Base-by-base conservation (phyloP, 768 basidiomycete genomes). In the Psilocybe subaeruginosa region DNA sequence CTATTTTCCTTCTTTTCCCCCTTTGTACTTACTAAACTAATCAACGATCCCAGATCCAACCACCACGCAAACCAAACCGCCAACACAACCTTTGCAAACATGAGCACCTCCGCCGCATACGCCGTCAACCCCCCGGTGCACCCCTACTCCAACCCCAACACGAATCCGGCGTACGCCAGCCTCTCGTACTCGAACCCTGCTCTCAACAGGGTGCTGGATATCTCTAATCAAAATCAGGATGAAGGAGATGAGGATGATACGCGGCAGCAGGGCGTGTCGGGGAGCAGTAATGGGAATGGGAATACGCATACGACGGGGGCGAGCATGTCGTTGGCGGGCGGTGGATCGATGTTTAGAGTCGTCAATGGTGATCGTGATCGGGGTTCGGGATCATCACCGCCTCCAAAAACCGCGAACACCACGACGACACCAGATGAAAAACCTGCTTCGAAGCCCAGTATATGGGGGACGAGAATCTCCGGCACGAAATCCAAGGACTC, bases 31-130 rank as follows among this genome's bases (percentile, higher is more conserved):
- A 45, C 23, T 14, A 47, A 48, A 37, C 12, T 59, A 2, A 19
- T 37, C 16, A 23, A 19, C 27, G 31, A 23, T 55, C 50, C 14
- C 6, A 27, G 39, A 53, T 37, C 35, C 14, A 31, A 61, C 35
- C 17, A 49, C 33, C 41, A 56, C 37, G 47, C 17, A 51, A 23
- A 58, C 48, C 60, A 63, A 51, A 63, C 59, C 43, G 37, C 50
- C n/a, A 58, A 48, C 49, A 65, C 58, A 19, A 60, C 59, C 3
- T 64, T 67, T 17, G 51, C 61, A 8, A 58, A 59, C 17, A 46
- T 66, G 58, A 66, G 62, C 53, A 56, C 57, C 37, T 66, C 64
- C 1, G 43, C 54, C 12, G 64, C 64, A 11, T 66, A 66, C 56
- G 56, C 56, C 29, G 62, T 63, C 56, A 66, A 66, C 30, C 64